These are phyloP conservation scores for Daldinia caldariorum DNA, from an alignment of 495 filamentous ascomycete genomes.

Conservation along the genomic window DNA sequence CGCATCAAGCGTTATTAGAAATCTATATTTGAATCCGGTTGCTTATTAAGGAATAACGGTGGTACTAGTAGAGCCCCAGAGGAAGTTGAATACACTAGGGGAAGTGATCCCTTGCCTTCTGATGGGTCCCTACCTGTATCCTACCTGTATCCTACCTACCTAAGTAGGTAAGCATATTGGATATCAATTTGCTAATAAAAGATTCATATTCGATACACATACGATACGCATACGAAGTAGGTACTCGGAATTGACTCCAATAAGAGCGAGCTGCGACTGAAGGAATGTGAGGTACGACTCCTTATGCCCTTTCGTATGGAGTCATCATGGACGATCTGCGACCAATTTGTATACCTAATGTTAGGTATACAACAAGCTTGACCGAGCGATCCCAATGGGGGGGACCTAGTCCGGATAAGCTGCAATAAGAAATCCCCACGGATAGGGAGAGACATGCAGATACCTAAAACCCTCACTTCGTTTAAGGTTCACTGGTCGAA, in stretches of 20 bases:
- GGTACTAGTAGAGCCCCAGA: not conserved
- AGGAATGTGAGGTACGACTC: conserved; percentile 13
- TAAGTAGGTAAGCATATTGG: not conserved
- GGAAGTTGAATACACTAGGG: not conserved
- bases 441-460: conserved; percentile 47
- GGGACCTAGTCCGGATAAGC: conserved; percentile 22
- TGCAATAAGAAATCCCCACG: conserved; percentile 17
- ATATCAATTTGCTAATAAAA: not conserved
- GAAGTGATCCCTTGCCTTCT: not conserved
- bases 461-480: conserved; percentile 22
- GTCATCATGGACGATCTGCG: conserved; percentile 22
- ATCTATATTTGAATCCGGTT: not conserved
- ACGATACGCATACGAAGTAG: not conserved
- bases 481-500: conserved; percentile 19
- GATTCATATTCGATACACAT: not conserved
- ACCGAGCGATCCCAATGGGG: conserved; percentile 34
- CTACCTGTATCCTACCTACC: no score
- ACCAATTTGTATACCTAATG: conserved; percentile 19
- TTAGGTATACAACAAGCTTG: conserved; percentile 19
- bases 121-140: no score
- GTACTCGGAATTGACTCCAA: conserved; percentile 9
- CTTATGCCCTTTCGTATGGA: conserved; percentile 15
- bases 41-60: not conserved
- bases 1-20: conserved; percentile 1
- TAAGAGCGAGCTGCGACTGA: conserved; percentile 6